Evolutionary conservation across 1,284 basidiomycete genomes (phyloP), one percentile per base, ranked within the genome.

Genomic region (Leccinum pachyderme): DNA sequence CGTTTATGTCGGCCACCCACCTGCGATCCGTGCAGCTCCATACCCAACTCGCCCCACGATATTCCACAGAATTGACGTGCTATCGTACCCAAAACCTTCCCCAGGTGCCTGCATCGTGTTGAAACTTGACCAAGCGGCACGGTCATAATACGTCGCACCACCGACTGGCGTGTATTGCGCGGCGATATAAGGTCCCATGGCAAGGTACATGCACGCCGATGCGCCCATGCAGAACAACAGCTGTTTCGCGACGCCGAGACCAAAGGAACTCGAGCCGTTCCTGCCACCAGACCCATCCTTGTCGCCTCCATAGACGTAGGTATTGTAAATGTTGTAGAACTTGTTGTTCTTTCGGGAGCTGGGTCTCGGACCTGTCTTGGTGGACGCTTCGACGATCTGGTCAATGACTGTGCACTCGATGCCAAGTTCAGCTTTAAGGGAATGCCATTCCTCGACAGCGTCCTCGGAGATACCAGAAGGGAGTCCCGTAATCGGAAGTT

Each of bases 311-410:
- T 87, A 88, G 41, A 89, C 81, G 60, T 89, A 90, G 12, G 87
- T 89, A 71, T 90, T 90, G 71, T 91, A 90, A 67, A 91, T 87
- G 70, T 90, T 91, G 74, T 87, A 90, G 69, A 91, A 89, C 44
- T 82, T 77, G 55, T 82, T 77, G 55, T 75, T 77, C 45, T 75
- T 31, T 66, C 66, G 58, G 54, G 75, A 57, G 53, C 70, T 55
- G 35, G 69, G 69, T 53, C 68, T 56, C 5, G 65, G 63, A n/a
- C 73, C 70, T 5, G 70, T 74, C 59, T 74, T 76, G 15, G 70
- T 67, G 6, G 84, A 84, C 52, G 67, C 75, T 63, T 72, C 77
- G 29, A 72, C 81, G 56, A 92, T 73, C 66, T 85, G 82, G 68
- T 93, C 89, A 60, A 93, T 87, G 35, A 89, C 84, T n/a, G 75